phyloP scores from a whole-genome alignment of 2,329 filamentous ascomycete genomes.

The Penicillium hesseltinei region DNA sequence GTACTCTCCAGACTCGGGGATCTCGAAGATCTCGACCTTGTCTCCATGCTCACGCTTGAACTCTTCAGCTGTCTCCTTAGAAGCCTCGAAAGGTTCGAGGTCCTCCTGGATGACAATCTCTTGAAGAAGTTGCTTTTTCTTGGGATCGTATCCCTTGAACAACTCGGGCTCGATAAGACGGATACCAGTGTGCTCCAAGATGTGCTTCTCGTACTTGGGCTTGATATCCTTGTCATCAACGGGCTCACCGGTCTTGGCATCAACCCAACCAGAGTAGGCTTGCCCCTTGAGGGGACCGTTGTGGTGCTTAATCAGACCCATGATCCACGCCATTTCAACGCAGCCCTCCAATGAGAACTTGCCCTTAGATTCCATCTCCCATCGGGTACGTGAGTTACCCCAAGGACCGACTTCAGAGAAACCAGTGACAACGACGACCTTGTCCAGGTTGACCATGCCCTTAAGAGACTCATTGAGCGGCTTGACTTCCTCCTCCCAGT shows the following conservation, averaged over 20 bases:
- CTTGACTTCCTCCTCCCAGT: slow-evolving; percentile 88
- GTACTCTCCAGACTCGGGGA: slow-evolving; percentile 89
- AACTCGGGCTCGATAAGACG: slow-evolving; percentile 96
- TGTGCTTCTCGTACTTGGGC: slow-evolving; percentile 93
- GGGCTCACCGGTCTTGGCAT: slow-evolving; percentile 88
- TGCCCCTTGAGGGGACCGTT: slow-evolving; percentile 95
- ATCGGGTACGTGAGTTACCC: slow-evolving; percentile 96
- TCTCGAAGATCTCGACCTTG: slow-evolving; percentile 96
- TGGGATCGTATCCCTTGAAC: slow-evolving; percentile 94
- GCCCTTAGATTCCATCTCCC: slow-evolving; percentile 98
- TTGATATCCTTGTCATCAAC: slow-evolving; percentile 99
- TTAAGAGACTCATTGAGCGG: slow-evolving; percentile 85
- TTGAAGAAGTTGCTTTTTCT: slow-evolving; percentile 97
- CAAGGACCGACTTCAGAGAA: slow-evolving; percentile 83
- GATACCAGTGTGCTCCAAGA: slow-evolving; percentile 94
- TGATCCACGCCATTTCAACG: slow-evolving; percentile 99
- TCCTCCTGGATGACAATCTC: slow-evolving; percentile 98
- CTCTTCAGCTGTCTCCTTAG: slow-evolving; percentile 94
- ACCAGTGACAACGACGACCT: slow-evolving; percentile 95
- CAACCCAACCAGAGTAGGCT: slow-evolving; percentile 94
- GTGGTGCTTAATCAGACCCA: slow-evolving; percentile 98
- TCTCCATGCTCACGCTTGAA: slow-evolving; percentile 97
- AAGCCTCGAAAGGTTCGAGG: slow-evolving; percentile 92
- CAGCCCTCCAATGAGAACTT: slow-evolving; percentile 97
- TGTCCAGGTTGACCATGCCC: slow-evolving; percentile 98